phyloP scores from a whole-genome alignment of 2,329 filamentous ascomycete genomes.

The Westerdykella sp. region DNA sequence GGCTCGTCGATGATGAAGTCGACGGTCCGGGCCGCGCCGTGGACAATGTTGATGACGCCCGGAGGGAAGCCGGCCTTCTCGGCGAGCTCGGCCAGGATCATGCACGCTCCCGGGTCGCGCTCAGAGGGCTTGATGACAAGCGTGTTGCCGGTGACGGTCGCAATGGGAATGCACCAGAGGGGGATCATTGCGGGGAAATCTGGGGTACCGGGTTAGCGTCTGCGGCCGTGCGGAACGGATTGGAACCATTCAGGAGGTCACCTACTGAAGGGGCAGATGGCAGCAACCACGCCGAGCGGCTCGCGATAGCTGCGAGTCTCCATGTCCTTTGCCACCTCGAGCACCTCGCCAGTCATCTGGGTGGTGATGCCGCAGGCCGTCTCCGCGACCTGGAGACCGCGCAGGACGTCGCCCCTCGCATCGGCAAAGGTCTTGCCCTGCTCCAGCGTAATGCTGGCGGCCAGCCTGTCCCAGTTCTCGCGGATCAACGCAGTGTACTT shows the following conservation, averaged over 20 bases:
- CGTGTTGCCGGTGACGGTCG: constrained; percentile 77
- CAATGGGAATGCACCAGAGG: constrained; percentile 83
- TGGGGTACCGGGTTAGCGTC: constrained; percentile 33
- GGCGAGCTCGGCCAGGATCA: constrained; percentile 77
- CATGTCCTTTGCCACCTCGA: constrained; percentile 86
- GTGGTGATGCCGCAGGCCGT: constrained; percentile 74
- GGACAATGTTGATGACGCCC: constrained; percentile 76
- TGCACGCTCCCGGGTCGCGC: constrained; percentile 74
- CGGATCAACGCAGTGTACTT: constrained; percentile 73
- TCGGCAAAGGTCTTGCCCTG: constrained; percentile 86
- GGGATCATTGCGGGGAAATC: constrained; percentile 92
- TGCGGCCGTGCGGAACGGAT: not conserved
- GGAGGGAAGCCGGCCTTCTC: constrained; percentile 75
- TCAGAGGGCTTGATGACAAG: constrained; percentile 81
- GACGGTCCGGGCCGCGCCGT: constrained; percentile 73
- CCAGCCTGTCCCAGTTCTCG: constrained; percentile 78
- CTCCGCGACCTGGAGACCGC: constrained; percentile 79
- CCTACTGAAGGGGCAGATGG: constrained; percentile 82
- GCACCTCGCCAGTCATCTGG: constrained; percentile 73
- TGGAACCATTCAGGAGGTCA: constrained; percentile 9
- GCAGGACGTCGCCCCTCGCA: constrained; percentile 72
- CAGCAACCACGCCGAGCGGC: constrained; percentile 72
- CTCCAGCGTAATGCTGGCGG: constrained; percentile 78
- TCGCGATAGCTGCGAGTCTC: constrained; percentile 78
- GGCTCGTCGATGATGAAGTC: constrained; percentile 84